Percentiles rank a stretch among this genome's conserved stretches.
Evolutionary conservation across 208 protist species (phyloP).

Genomic region (Naegleria fowleri): DNA sequence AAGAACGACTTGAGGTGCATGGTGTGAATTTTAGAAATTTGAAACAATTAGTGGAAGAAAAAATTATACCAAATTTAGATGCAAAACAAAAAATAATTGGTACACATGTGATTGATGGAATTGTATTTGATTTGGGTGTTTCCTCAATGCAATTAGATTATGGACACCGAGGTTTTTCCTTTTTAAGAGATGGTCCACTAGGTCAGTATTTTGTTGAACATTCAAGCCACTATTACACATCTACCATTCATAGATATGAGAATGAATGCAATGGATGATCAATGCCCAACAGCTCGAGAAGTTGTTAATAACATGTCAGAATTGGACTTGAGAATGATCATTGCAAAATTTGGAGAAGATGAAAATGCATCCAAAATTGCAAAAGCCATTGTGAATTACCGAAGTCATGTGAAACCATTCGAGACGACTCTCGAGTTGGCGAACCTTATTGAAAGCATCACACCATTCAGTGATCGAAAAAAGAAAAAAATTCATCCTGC

Average conservation of each 20-base stretch:
- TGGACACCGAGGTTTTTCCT: slow-evolving; percentile 31
- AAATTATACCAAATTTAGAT: background rate
- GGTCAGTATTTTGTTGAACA: slow-evolving; percentile 20
- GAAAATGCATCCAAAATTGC: background rate
- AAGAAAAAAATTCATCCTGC: background rate
- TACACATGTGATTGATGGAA: slow-evolving; percentile 12
- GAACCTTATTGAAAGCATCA: background rate
- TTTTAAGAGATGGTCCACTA: slow-evolving; percentile 28
- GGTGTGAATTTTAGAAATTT: slow-evolving; percentile 3
- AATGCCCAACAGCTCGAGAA: background rate
- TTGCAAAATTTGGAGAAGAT: slow-evolving; percentile 10
- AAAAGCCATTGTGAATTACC: background rate
- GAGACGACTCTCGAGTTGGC: background rate
- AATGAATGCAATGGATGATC: background rate
- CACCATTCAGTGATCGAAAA: background rate
- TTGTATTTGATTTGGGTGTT: slow-evolving; percentile 37
- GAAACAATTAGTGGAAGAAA: background rate
- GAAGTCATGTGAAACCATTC: background rate
- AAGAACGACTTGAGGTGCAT: background rate
- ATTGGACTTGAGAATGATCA: background rate
- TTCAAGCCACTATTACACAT: too few relatives aligned
- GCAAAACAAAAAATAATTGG: background rate
- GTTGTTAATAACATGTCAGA: background rate
- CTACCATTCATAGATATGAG: background rate
- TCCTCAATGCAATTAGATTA: slow-evolving; percentile 30